A percentile compares a stretch with the other conserved stretches of the same genome.
Conservation (phyloP, 352 stramenopile genomes). For the Phytophthora pisi region DNA sequence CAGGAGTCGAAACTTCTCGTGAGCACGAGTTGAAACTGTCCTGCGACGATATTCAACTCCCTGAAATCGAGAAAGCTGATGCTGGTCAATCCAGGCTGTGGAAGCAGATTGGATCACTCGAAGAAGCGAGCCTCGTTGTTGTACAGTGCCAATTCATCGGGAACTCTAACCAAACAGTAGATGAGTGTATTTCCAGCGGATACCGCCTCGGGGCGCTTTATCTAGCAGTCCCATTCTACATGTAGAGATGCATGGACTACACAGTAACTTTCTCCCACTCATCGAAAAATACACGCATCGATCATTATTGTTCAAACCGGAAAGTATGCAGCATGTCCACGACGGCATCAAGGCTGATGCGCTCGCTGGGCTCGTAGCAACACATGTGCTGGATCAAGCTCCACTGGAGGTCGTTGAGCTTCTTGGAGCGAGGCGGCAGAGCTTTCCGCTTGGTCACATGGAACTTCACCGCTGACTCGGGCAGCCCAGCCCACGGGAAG, state of each 20-base stretch:
- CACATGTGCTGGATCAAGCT: conserved; percentile 36
- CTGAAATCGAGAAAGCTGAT: conserved; percentile 16
- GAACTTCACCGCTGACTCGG: conserved; percentile 33
- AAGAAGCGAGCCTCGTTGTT: conserved; percentile 65
- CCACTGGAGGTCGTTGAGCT: conserved; percentile 30
- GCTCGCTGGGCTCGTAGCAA: conserved; percentile 20
- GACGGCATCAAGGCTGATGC: conserved; percentile 25
- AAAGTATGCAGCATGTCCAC: conserved; percentile 34
- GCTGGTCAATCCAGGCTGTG: conserved; percentile 48
- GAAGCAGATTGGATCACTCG: conserved; percentile 76
- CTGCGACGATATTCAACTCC: conserved; percentile 54
- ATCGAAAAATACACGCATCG: neutral
- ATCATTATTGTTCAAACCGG: conserved; percentile 10
- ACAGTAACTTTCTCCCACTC: no score
- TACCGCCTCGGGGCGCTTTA: conserved; percentile 61
- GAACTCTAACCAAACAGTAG: conserved; percentile 13
- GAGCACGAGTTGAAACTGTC: conserved; percentile 33
- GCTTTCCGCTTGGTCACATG: conserved; percentile 25
- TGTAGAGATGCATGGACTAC: no score
- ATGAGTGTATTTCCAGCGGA: neutral
- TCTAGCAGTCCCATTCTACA: conserved; percentile 61
- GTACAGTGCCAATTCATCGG: conserved; percentile 76
- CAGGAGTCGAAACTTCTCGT: conserved; percentile 4
- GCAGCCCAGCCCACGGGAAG: conserved; percentile 25
- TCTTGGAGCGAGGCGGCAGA: conserved; percentile 19